phyloP scores from a whole-genome alignment of 169 alveolate genomes.

The Plasmodium vivax region DNA sequence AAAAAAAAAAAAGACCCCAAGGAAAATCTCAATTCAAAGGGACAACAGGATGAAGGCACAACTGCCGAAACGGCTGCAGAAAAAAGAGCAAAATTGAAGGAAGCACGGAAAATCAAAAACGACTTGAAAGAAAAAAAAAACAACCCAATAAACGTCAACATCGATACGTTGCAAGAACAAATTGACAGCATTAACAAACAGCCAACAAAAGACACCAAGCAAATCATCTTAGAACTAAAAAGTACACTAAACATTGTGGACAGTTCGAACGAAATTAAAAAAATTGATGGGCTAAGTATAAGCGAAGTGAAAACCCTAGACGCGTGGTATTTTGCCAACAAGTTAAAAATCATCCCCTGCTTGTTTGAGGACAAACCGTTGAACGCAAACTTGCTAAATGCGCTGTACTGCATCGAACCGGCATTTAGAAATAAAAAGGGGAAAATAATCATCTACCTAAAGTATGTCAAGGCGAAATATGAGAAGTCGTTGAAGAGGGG shows the following conservation, averaged over 20 bases:
- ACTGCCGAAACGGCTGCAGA: background rate
- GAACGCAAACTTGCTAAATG: background rate
- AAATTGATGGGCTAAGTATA: slow-evolving; percentile 37
- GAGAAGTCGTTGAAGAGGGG: slow-evolving; percentile 21
- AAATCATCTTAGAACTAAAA: slow-evolving; percentile 48
- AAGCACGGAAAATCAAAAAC: background rate
- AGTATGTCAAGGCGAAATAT: slow-evolving; percentile 35
- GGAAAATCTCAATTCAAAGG: background rate
- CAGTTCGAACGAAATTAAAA: background rate
- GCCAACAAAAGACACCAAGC: slow-evolving; percentile 28
- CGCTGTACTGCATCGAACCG: slow-evolving; percentile 35
- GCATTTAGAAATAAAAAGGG: slow-evolving; percentile 38
- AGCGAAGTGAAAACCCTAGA: slow-evolving; percentile 36
- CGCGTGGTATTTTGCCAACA: slow-evolving; percentile 49
- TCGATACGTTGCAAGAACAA: background rate
- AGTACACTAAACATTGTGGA: slow-evolving; percentile 43
- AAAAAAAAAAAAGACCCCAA: background rate
- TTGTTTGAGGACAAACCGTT: slow-evolving; percentile 60
- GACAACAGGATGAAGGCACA: background rate
- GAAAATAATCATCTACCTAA: slow-evolving; percentile 54
- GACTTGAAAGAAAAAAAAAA: background rate
- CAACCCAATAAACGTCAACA: background rate
- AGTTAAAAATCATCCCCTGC: slow-evolving; percentile 58
- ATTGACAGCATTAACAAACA: background rate
- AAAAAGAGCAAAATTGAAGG: background rate